A percentile compares a stretch with the other conserved stretches of the same genome.
Conservation (phyloP, 2,329 filamentous ascomycete species). For the Lomentospora prolificans region DNA sequence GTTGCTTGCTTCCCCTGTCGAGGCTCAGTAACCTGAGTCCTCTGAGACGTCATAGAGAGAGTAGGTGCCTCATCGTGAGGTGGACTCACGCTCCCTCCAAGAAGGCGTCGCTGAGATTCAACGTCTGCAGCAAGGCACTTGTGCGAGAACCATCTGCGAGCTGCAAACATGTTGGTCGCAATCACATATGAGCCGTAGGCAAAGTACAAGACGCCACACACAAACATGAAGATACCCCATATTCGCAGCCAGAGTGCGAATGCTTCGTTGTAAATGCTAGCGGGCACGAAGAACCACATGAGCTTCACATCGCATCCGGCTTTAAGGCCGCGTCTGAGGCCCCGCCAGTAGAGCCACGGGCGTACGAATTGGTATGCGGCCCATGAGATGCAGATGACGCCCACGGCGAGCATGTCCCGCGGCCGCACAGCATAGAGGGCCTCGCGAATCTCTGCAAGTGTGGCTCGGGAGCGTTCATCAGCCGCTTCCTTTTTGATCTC, state of each 20-base stretch:
- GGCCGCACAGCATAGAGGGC: not conserved
- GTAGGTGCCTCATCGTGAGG: not conserved
- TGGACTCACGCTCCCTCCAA: not conserved
- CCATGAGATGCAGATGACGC: constrained; percentile 2
- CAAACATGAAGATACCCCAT: constrained; percentile 4
- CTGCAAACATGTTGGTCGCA: constrained; percentile 2
- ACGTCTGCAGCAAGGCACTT: not conserved
- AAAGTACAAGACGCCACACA: not conserved
- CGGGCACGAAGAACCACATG: constrained; percentile 7
- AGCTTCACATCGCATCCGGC: constrained; percentile 7
- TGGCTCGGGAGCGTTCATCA: not conserved
- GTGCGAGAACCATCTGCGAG: not conserved
- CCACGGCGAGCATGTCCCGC: not conserved
- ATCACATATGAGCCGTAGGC: not conserved
- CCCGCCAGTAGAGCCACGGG: constrained; percentile 8
- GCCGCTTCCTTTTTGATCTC: not conserved
- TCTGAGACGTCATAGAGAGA: not conserved
- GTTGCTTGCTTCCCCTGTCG: not conserved
- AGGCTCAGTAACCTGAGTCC: not conserved
- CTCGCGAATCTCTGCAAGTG: not conserved
- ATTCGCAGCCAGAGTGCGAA: constrained; percentile 2
- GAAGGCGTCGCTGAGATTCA: constrained; percentile 5
- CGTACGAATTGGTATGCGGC: constrained; percentile 6
- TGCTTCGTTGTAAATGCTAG: constrained; percentile 1
- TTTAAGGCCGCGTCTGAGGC: constrained; percentile 3